phyloP scores from a whole-genome alignment of 2,329 filamentous ascomycete genomes.

The Xylaria sp. region DNA sequence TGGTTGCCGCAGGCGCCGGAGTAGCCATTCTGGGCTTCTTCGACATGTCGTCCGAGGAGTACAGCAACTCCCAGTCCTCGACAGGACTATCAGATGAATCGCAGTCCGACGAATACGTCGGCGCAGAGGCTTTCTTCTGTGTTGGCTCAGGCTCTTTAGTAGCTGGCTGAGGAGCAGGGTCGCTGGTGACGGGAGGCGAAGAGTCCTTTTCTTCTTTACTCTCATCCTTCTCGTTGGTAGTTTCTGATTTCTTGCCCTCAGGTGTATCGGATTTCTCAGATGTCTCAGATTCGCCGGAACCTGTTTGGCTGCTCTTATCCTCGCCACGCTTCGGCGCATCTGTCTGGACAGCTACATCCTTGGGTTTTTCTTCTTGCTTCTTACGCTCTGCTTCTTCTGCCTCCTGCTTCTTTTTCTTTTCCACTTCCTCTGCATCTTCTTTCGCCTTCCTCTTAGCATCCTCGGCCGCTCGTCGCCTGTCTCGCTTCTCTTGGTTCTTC shows the following conservation, averaged over 20 bases:
- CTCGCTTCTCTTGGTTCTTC: conserved; percentile 54
- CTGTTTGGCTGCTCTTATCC: conserved; percentile 46
- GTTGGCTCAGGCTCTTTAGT: not conserved
- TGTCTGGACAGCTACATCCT: conserved; percentile 48
- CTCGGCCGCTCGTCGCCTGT: conserved; percentile 49
- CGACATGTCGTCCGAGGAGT: conserved; percentile 68
- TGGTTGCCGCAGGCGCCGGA: conserved; percentile 37
- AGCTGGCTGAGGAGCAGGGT: conserved; percentile 11
- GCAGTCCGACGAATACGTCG: conserved; percentile 58
- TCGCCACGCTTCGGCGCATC: conserved; percentile 45
- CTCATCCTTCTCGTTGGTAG: conserved; percentile 15
- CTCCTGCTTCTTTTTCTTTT: conserved; percentile 45
- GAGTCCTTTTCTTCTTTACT: conserved; percentile 25
- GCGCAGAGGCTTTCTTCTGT: conserved; percentile 30
- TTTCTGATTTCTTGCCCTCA: conserved; percentile 29
- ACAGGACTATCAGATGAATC: conserved; percentile 71
- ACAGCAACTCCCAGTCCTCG: conserved; percentile 68
- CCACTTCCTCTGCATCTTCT: conserved; percentile 45
- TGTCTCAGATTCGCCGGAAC: conserved; percentile 36
- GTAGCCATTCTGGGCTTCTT: conserved; percentile 60
- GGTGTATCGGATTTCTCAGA: conserved; percentile 33
- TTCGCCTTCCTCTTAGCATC: conserved; percentile 56
- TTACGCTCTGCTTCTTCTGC: conserved; percentile 39
- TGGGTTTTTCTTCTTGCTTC: conserved; percentile 46
- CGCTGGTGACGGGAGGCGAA: conserved; percentile 9